Percentiles rank a stretch among this genome's conserved stretches.
Conservation (phyloP, 2,329 filamentous ascomycete species). For the Penicillium sp. region DNA sequence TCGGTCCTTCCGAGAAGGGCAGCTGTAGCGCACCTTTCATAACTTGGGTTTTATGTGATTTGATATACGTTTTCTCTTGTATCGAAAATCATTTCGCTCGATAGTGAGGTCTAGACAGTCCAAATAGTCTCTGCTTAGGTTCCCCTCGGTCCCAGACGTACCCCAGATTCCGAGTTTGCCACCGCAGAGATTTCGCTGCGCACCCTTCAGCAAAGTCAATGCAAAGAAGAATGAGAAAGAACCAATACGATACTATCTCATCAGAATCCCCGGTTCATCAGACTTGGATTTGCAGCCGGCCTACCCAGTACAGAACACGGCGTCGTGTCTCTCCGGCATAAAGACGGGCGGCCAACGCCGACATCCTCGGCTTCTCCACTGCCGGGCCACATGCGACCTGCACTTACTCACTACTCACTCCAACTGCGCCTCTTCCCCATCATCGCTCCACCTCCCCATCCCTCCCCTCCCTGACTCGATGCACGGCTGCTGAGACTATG, state of each 20-base stretch:
- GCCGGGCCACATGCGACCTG: slow-evolving; percentile 22
- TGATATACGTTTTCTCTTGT: no score
- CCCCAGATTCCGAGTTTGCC: slow-evolving; percentile 16
- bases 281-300: no score
- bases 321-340: no score
- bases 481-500: slow-evolving; percentile 44
- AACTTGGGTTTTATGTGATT: no score
- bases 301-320: no score
- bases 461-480: slow-evolving; percentile 25
- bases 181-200: slow-evolving; percentile 17
- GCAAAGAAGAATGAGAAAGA: background rate
- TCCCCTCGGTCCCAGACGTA: background rate
- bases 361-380: slow-evolving; percentile 28
- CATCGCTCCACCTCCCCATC: slow-evolving; percentile 12
- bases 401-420: slow-evolving; percentile 12
- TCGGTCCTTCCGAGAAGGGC: no score
- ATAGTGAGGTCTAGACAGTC: no score
- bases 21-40: no score
- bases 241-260: no score
- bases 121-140: no score
- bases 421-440: slow-evolving; percentile 11
- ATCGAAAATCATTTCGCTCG: no score
- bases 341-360: slow-evolving; percentile 26
- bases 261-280: no score
- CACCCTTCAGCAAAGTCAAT: background rate